A percentile compares a stretch with the other conserved stretches of the same genome.
Conservation (phyloP, 129 eudicot species). For the Cynara cardunculus region DNA sequence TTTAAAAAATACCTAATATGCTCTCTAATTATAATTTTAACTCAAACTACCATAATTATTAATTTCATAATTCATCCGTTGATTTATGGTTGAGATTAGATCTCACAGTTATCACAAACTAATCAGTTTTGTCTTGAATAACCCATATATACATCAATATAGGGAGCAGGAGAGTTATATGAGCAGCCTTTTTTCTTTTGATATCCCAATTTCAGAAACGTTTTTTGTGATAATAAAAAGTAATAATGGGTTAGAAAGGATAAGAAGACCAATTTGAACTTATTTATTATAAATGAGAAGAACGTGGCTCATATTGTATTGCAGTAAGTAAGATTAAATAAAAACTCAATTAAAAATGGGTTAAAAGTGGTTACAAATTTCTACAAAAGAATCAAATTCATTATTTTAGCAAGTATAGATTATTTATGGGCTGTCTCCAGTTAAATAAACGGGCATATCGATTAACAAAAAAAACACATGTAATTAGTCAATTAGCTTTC, state of each 20-base stretch:
- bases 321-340: background rate
- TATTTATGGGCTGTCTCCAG: background rate
- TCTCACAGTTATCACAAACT: no score
- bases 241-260: background rate
- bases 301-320: background rate
- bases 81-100: no score
- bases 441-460: background rate
- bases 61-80: no score
- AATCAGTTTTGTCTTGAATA: no score
- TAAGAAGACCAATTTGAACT: background rate
- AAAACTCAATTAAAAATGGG: background rate
- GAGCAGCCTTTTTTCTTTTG: no score
- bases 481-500: background rate
- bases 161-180: no score
- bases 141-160: no score
- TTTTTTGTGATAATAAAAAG: background rate
- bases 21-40: no score
- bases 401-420: no score
- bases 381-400: background rate
- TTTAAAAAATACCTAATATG: no score
- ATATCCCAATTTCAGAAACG: no score
- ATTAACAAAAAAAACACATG: background rate
- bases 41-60: no score
- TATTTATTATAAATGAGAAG: background rate
- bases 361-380: background rate